These are phyloP conservation scores for Zygosaccharomyces pseudobailii DNA, from an alignment of 1,139 yeast genomes.

Conservation along the genomic window DNA sequence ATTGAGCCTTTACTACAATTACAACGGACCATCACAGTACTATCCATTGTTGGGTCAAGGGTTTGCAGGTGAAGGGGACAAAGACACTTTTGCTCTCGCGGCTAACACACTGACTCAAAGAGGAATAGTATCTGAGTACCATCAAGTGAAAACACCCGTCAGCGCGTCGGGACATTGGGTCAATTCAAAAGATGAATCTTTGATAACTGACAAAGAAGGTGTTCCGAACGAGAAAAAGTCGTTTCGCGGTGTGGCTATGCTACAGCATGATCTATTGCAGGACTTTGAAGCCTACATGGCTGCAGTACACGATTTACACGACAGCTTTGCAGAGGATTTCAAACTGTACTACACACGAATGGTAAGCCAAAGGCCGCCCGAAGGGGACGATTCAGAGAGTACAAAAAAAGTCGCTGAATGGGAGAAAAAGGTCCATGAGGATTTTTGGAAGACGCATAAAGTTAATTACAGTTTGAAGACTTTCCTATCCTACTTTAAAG, in stretches of 20 bases:
- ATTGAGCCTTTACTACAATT: slow-evolving; percentile 69
- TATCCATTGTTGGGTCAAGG: slow-evolving; percentile 83
- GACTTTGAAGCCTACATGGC: slow-evolving; percentile 23
- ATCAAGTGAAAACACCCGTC: slow-evolving; percentile 52
- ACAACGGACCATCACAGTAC: slow-evolving; percentile 71
- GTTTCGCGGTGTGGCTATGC: slow-evolving; percentile 32
- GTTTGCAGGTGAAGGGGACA: slow-evolving; percentile 85
- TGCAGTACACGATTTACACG: slow-evolving; percentile 14
- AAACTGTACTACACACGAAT: not conserved
- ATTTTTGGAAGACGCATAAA: slow-evolving; percentile 8
- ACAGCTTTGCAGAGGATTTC: not conserved
- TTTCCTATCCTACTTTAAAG: slow-evolving; percentile 9
- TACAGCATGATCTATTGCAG: slow-evolving; percentile 31
- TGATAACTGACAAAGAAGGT: slow-evolving; percentile 8
- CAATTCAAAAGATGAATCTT: slow-evolving; percentile 9
- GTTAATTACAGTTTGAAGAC: slow-evolving; percentile 2
- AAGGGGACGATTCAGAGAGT: not conserved
- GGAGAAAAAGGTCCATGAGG: slow-evolving; percentile 1
- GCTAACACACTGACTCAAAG: slow-evolving; percentile 38
- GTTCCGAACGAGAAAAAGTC: slow-evolving; percentile 10
- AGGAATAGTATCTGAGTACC: slow-evolving; percentile 52
- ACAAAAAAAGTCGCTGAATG: not conserved
- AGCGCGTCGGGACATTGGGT: slow-evolving; percentile 31
- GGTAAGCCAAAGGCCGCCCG: not conserved
- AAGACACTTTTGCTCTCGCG: slow-evolving; percentile 82